These are phyloP conservation scores for Boletus vermiculosoides DNA, from an alignment of 768 basidiomycete species.

Conservation along the genomic window DNA sequence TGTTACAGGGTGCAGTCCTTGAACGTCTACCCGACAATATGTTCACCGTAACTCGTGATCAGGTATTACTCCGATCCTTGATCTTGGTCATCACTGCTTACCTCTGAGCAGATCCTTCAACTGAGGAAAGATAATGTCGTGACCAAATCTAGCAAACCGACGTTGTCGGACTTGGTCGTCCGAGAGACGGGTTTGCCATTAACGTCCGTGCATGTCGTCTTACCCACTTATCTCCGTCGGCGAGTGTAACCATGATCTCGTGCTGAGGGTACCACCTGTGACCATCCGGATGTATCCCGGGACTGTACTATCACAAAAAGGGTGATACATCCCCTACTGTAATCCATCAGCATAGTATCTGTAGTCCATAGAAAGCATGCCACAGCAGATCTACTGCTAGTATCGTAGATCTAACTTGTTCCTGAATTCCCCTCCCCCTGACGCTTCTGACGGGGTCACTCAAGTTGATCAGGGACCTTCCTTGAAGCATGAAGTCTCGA, in stretches of 20 bases:
- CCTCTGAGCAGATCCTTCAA: conserved; percentile 53
- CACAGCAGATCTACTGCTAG: too few species aligned
- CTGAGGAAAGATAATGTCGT: conserved; percentile 59
- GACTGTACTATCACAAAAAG: too few species aligned
- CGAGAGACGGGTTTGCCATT: conserved; percentile 39
- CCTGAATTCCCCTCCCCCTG: too few species aligned
- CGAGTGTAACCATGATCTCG: not conserved
- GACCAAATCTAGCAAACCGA: conserved; percentile 29
- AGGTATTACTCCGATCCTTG: conserved; percentile 40
- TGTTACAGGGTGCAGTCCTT: conserved; percentile 60
- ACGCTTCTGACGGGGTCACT: too few species aligned
- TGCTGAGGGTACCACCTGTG: not conserved
- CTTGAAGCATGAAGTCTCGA: too few species aligned
- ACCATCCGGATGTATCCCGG: too few species aligned
- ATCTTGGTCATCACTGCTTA: not conserved
- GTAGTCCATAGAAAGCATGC: too few species aligned
- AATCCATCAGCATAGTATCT: too few species aligned
- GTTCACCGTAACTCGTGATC: conserved; percentile 68
- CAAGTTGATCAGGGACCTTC: too few species aligned
- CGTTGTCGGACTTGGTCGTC: conserved; percentile 37
- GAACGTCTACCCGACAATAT: conserved; percentile 62
- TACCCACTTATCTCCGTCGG: conserved; percentile 49
- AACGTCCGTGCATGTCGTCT: conserved; percentile 48
- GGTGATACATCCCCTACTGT: too few species aligned
- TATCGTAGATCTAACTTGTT: too few species aligned